A percentile compares a stretch with the other conserved stretches of the same genome.
phyloP scores from a whole-genome alignment of 1,139 yeast species.

The Sugiyamaella paludigena region DNA sequence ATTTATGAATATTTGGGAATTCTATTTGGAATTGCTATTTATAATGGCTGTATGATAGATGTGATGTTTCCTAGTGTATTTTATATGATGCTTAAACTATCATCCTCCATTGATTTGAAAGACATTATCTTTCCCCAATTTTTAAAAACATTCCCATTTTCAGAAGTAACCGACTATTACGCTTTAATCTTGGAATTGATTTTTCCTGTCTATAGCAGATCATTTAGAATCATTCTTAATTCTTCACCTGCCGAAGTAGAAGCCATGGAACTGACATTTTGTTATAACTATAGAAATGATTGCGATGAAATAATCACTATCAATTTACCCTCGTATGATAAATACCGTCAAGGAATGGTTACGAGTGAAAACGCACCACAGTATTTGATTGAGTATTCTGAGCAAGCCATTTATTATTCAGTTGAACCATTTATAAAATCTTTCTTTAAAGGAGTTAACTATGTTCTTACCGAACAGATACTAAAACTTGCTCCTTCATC shows the following conservation, averaged over 20 bases:
- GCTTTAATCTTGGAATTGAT: background rate
- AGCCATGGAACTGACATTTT: constrained; percentile 19
- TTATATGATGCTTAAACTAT: constrained; percentile 17
- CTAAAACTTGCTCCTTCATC: constrained; percentile 13
- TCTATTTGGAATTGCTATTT: constrained; percentile 31
- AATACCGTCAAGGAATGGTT: constrained; percentile 16
- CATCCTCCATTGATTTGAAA: background rate
- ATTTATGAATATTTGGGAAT: constrained; percentile 27
- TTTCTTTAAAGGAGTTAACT: constrained; percentile 23
- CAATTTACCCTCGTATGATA: constrained; percentile 1
- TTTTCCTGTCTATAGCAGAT: constrained; percentile 1
- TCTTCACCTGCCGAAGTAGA: constrained; percentile 3
- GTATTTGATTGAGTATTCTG: constrained; percentile 22
- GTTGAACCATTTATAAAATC: constrained; percentile 14
- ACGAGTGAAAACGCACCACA: constrained; percentile 19
- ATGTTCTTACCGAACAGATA: constrained; percentile 18
- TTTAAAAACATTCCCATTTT: background rate
- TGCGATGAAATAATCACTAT: constrained; percentile 6
- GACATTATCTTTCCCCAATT: background rate
- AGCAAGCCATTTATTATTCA: constrained; percentile 16
- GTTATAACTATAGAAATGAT: constrained; percentile 14
- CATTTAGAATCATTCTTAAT: background rate
- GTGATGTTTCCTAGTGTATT: constrained; percentile 27
- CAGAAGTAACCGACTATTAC: background rate
- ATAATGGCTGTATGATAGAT: constrained; percentile 32